phyloP scores from a whole-genome alignment of 2,329 filamentous ascomycete species.

The Boeremia lycopersici region DNA sequence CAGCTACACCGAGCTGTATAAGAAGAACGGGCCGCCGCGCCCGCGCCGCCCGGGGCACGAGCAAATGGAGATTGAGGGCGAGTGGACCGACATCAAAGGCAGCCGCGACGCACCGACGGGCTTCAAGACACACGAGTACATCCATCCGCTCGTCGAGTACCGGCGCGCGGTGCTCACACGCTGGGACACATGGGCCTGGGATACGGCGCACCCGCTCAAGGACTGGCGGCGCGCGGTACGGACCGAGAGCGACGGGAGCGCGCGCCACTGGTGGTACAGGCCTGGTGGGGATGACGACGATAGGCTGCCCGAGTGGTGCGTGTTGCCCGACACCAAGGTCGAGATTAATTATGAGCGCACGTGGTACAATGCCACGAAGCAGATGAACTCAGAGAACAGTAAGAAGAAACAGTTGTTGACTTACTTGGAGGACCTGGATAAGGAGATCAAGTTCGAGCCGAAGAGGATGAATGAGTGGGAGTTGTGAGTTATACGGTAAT shows the following conservation, averaged over 20 bases:
- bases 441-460: background rate
- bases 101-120: background rate
- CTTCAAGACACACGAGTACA: slow-evolving; percentile 55
- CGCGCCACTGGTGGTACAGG: background rate
- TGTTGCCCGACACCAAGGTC: background rate
- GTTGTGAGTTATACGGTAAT: background rate
- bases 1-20: slow-evolving; percentile 51
- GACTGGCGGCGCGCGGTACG: background rate
- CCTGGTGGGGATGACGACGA: background rate
- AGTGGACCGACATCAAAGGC: slow-evolving; percentile 17
- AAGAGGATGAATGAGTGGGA: background rate
- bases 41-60: slow-evolving; percentile 55
- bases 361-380: background rate
- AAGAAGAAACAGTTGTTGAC: background rate
- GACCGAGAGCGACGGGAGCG: background rate
- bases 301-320: slow-evolving; percentile 1
- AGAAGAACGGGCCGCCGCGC: slow-evolving; percentile 47
- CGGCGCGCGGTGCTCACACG: slow-evolving; percentile 21
- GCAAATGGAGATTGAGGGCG: slow-evolving; percentile 19
- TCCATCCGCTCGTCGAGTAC: slow-evolving; percentile 51
- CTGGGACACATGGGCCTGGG: background rate
- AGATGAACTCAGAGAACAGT: background rate
- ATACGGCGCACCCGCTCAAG: background rate
- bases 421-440: background rate
- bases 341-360: slow-evolving; percentile 2